Evolutionary conservation across 1,284 basidiomycete species (phyloP).

Genomic region (Pyrrhoderma noxium): DNA sequence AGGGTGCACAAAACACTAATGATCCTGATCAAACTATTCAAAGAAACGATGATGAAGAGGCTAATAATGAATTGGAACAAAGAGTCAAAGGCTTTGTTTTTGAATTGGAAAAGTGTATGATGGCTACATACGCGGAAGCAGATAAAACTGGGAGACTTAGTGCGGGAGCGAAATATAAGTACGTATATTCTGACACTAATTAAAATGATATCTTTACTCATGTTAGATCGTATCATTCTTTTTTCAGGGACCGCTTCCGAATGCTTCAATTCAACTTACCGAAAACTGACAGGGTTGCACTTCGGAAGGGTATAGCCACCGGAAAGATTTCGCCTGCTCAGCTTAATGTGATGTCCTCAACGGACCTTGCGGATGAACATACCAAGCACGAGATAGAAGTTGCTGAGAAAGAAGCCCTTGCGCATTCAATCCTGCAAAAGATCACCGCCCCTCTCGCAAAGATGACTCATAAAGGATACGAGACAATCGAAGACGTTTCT

Average conservation of each 20-base stretch:
- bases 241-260: slow-evolving; percentile 68
- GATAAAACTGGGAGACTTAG: slow-evolving; percentile 64
- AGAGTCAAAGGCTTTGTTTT: slow-evolving; percentile 53
- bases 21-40: slow-evolving; percentile 22
- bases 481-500: slow-evolving; percentile 74
- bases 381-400: slow-evolving; percentile 71
- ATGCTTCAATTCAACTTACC: slow-evolving; percentile 76
- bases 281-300: slow-evolving; percentile 63
- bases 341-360: slow-evolving; percentile 76
- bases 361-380: slow-evolving; percentile 79
- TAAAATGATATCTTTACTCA: too few species aligned
- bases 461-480: slow-evolving; percentile 83
- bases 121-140: slow-evolving; percentile 63
- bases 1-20: slow-evolving; percentile 19
- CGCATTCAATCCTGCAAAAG: slow-evolving; percentile 75
- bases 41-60: slow-evolving; percentile 39
- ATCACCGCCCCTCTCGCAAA: slow-evolving; percentile 69
- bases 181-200: too few species aligned
- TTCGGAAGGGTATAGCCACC: slow-evolving; percentile 69
- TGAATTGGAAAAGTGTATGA: slow-evolving; percentile 64
- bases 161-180: slow-evolving; percentile 78
- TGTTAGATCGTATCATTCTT: too few species aligned
- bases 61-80: slow-evolving; percentile 44
- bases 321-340: slow-evolving; percentile 57
- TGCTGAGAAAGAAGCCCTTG: slow-evolving; percentile 71